Base-by-base conservation (phyloP, 2,329 filamentous ascomycete species). In the Ambrosiella xylebori region DNA sequence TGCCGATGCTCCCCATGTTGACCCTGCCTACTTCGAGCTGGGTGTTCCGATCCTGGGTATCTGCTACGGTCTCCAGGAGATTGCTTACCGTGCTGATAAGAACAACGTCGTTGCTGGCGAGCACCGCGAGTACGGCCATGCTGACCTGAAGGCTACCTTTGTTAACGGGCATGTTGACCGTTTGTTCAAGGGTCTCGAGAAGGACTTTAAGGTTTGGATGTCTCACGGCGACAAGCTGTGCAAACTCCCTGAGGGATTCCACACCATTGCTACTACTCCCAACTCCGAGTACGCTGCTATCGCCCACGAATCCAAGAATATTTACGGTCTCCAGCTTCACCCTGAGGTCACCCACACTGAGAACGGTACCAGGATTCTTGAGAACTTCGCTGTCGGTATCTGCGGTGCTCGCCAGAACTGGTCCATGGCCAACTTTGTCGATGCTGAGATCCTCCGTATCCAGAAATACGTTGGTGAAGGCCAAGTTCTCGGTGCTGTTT, bases 321-420 rank as follows among this genome's bases (percentile, higher is more conserved):
- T 87, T 64, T 95, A 82, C 66, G 87, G 85, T 57, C 79, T 95
- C 52, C 90, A 96, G 67, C 91, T 95, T 69, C 90, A 95, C 69
- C 89, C 90, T 0, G 90, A 96, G 68, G 78, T 95, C 39, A 63
- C 79, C 12, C 81, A 88, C 66, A 89, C 85, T 0, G 76, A 79
- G 7, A 74, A 78, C 58, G 89, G 90, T 39, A 84, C 68, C 8
- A 74, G 85, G 36, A 67, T 95, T 4, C 75, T 96, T 50, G 72
- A 77, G 67, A 97, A 97, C 76, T 97, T 96, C 66, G 82, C 82
- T 11, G 77, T 95, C 60, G 76, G 79, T 17, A 94, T 97, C 62
- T 97, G 90, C 70, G 78, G 80, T 37, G 88, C 86, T 3, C 71
- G 76, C 60, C 77, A 81, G 60, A 79, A 88, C 67, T 97, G 91